These are phyloP conservation scores for Trichoderma parareesei DNA, from an alignment of 495 filamentous ascomycete species.

Conservation along the genomic window DNA sequence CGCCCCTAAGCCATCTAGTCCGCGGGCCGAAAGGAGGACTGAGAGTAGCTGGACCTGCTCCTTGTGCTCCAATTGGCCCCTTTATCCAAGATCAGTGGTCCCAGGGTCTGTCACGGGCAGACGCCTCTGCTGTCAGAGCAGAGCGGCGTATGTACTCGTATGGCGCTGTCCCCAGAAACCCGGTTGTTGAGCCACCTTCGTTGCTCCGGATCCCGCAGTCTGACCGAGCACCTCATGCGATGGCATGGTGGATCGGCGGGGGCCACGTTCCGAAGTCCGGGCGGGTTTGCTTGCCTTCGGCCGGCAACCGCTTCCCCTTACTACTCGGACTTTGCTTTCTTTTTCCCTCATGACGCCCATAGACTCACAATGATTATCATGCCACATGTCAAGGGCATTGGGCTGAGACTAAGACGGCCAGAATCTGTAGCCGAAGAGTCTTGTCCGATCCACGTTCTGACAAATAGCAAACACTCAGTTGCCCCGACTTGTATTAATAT, in stretches of 20 bases:
- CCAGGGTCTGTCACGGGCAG: no score
- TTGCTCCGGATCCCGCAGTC: background rate
- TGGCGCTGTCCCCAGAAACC: background rate
- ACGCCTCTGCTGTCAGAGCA: background rate
- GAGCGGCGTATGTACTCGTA: background rate
- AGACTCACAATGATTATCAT: no score
- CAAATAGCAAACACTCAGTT: no score
- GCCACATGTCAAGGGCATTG: no score
- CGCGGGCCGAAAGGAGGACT: background rate
- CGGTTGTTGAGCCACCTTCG: background rate
- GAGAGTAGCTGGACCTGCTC: background rate
- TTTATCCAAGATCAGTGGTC: no score
- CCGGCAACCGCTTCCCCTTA: background rate
- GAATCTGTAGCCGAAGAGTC: no score
- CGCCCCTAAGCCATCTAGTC: background rate
- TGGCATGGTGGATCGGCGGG: background rate
- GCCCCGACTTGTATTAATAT: background rate
- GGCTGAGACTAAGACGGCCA: no score
- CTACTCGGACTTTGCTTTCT: background rate
- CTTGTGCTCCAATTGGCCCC: background rate
- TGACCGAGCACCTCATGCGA: background rate
- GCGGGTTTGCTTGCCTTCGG: background rate
- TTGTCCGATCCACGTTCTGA: no score
- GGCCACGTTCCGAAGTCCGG: background rate
- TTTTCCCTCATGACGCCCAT: background rate